Evolutionary conservation across 202 grass and related monocot genomes (phyloP), one percentile per base, ranked within the genome.

Genomic region (Miscanthus sacchariflorus): DNA sequence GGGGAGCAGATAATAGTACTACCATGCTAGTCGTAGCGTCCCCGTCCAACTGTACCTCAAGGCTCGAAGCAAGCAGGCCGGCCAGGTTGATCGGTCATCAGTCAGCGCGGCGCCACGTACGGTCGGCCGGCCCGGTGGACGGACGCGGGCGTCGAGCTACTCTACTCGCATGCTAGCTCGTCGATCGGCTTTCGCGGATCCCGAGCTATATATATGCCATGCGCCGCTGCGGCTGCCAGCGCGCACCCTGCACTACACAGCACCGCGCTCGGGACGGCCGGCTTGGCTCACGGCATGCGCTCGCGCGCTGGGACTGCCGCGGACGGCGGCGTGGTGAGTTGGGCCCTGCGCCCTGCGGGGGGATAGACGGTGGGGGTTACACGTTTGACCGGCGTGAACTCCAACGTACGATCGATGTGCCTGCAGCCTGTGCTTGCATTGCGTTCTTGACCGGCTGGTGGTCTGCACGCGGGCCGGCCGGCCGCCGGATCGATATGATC

Each of bases 161-260:
- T 67, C 36, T 8, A 2, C 13, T 10, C 2, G 0, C 7, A 1
- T 12, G 24, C 23, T 1, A 10, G 5, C 3, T 17, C 6, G 3
- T 19, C 27, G 25, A 36, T 72, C 23, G 42, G 72, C 79, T 90
- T 90, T 90, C 67, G 84, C 74, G 74, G 89, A 84, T 90, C 89
- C 80, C 79, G 73, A 90, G 79, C 52, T 10, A 39, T 7, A 39
- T 0, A 39, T 23, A 24, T 44, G 38, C 56, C 9, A 66, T 66
- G 28, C 28, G 3, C 8, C 35, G 8, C 46, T 28, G 24, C 21
- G 6, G 1, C 23, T 5, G 63, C 12, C 21, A 30, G n/a, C 38
- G 54, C 77, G 2, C 23, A 35, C 17, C 56, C 21, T 1, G 24
- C 82, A 48, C 27, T 45, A 28, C 50, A 21, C 11, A 12, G 70